Evolutionary conservation across 2,329 filamentous ascomycete species (phyloP), one percentile per base, ranked within the genome.

Genomic region (Colletotrichum sp.): DNA sequence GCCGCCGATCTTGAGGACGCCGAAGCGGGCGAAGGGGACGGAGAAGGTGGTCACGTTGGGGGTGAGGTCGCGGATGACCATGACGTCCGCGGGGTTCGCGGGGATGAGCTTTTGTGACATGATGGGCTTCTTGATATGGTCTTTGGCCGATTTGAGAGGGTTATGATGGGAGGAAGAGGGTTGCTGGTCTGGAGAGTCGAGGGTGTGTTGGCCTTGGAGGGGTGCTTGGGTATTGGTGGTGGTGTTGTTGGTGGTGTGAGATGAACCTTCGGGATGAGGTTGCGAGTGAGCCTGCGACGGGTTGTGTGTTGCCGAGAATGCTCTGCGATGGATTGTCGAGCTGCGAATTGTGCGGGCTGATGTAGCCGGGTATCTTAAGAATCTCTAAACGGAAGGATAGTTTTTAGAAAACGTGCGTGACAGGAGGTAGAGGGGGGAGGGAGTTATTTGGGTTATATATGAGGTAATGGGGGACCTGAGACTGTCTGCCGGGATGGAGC

Each of bases 41-140:
- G 94, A 96, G 80, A 96, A 90, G 15, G 94, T 98, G 57, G 92
- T 92, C 78, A 98, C 90, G 79, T 94, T 93, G 16, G 95, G 94
- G 3, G 94, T 95, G 80, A 99, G 87, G 80, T 96, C 91, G 78
- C 96, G 95, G 81, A 98, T 96, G 77, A 98, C 95, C 94, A 98
- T 98, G 78, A 97, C 93, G 81, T 95, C 92, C 21, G 92, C 90
- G 15, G 96, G 96, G 80, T 96, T 93, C 18, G 86, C 81, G 6
- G 94, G 93, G 72, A 95, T 90, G 71, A 95, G 90, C 81, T 92
- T 90, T 9, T 88, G 87, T 71, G 91, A 91, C 91, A 93, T 93
- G 79, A 69, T 82, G 80, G 79, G 73, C 3, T 55, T n/a, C 5
- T 24, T 34, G 69, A 55, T 10, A 26, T 59, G 62, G 13, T 66